Base-by-base conservation (phyloP, 352 stramenopile species). In the Phytophthora pinifolia region DNA sequence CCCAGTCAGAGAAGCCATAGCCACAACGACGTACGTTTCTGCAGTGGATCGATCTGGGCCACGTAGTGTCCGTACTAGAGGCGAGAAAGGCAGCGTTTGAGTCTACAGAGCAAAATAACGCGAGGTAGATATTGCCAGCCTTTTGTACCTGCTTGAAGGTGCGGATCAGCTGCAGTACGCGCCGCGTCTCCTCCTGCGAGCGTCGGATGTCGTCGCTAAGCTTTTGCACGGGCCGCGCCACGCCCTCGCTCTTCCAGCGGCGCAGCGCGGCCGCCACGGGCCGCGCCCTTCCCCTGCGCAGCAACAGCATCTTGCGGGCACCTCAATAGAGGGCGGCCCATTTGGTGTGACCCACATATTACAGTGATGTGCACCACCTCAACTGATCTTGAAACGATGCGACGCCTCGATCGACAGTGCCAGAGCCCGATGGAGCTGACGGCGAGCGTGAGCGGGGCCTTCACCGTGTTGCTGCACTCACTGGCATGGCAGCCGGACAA, bases 41-140 rank as follows among this genome's bases (percentile, higher is more conserved):
- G 68, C n/a, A 95, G 70, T 31, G 85, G 85, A 49, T 95, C 83
- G 45, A 93, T 93, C 62, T 95, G 81, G n/a, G 85, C 85, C 10
- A 93, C 85, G 48, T 83, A 92, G 62, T 95, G 85, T 9, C 85
- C 85, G 55, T 95, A 93, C 75, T 88, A 15, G 29, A 51, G 12
- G 2, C 35, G 1, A 14, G 6, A 55, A n/a, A 33, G 46, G 15
- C 14, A 46, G 18, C 15, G 8, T 48, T 18, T 27, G 25, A 39
- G 18, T 37, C 22, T 4, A 5, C 22, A 27, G 22, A 27, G 4
- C 22, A 27, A 27, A 27, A 27, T 27, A 27, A 4, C 22, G 22
- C 4, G 22, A 27, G 22, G 22, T 27, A 27, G 22, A 27, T 27
- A 27, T 5, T 27, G 22, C 3, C 22, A 27, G 13, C 17, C 4